phyloP scores from a whole-genome alignment of 192 early-diverging fungal genomes.

The Powellomyces hirtus region DNA sequence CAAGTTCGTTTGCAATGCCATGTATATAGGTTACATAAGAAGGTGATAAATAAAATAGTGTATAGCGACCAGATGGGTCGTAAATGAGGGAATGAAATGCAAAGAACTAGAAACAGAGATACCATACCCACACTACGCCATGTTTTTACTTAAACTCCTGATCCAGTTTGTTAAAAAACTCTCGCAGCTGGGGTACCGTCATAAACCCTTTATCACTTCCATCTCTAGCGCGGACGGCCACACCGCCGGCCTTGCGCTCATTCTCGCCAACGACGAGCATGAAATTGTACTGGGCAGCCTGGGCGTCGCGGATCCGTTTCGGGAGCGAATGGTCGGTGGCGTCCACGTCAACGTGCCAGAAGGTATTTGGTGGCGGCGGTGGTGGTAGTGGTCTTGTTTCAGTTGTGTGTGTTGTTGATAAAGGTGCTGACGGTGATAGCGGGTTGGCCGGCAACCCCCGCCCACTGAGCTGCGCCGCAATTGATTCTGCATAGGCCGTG shows the following conservation, averaged over 20 bases:
- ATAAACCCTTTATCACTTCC: constrained; percentile 63
- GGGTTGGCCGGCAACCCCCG: background rate
- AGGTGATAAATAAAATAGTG: too few relatives aligned
- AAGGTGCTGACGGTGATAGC: background rate
- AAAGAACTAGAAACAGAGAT: too few relatives aligned
- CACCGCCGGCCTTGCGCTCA: constrained; percentile 64
- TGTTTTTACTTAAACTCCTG: background rate
- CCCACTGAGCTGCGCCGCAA: constrained; percentile 28
- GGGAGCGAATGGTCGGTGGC: constrained; percentile 62
- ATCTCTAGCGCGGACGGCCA: constrained; percentile 71
- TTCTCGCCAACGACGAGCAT: constrained; percentile 83
- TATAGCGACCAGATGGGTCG: too few relatives aligned
- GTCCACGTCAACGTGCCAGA: constrained; percentile 82
- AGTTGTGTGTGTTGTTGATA: too few relatives aligned
- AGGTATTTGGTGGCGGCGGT: constrained; percentile 22
- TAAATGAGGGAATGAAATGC: too few relatives aligned
- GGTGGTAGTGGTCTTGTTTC: too few relatives aligned
- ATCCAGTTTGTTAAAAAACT: constrained; percentile 37
- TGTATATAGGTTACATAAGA: too few relatives aligned
- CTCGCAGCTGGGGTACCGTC: constrained; percentile 53
- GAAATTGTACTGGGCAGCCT: constrained; percentile 81
- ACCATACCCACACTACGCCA: too few relatives aligned
- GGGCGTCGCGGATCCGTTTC: constrained; percentile 77
- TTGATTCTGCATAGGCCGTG: constrained; percentile 65
- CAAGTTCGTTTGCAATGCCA: too few relatives aligned